Evolutionary conservation across 2,329 filamentous ascomycete species (phyloP), one percentile per base, ranked within the genome.

Genomic region (Ophiocordyceps camponoti-saundersi): DNA sequence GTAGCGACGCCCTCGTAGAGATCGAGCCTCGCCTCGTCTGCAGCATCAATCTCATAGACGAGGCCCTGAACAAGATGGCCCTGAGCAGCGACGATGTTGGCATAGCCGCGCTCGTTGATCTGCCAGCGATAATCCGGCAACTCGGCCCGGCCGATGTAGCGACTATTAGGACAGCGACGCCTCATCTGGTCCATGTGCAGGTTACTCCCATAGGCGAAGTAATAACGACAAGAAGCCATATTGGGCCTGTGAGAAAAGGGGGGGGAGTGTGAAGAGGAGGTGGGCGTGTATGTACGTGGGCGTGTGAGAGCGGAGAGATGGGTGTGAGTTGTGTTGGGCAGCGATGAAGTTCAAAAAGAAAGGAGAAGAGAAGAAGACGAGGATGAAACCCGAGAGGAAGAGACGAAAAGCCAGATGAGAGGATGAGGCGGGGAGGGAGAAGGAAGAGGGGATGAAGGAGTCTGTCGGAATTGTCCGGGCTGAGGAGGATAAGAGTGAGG

Each of bases 181-280:
- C 61, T 62, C 67, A 71, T 71, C 56, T 70, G 67, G 46, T 59
- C 57, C 47, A 67, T 56, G 51, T 62, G 63, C 42, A 70, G 59
- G 52, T 70, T 71, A 53, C 65, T 69, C 44, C 67, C 68, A 47
- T 69, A 71, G 34, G 66, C 68, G 50, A 71, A 71, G 55, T 70
- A 71, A 45, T 20, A 18, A 5, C n/a, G 36, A 6, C n/a, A 18
- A n/a, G 36, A 40, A 5, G 36, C 11, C 36, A 40, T 40, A 6
- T 29, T 29, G 26, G 26, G 26, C 23, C 8, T 4, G 4, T 26
- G 23, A 8, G 23, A 8, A 8, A 29, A 29, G 26, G 26, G 8
- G 26, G 26, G 23, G 8, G 8, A 26, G 4, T 4, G 23, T 26
- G 8, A 26, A 26, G 23, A 8, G 23, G 23, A 8, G 23, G 23